Conservation (phyloP, 2,329 filamentous ascomycete genomes). For the Neonectria faginata region DNA sequence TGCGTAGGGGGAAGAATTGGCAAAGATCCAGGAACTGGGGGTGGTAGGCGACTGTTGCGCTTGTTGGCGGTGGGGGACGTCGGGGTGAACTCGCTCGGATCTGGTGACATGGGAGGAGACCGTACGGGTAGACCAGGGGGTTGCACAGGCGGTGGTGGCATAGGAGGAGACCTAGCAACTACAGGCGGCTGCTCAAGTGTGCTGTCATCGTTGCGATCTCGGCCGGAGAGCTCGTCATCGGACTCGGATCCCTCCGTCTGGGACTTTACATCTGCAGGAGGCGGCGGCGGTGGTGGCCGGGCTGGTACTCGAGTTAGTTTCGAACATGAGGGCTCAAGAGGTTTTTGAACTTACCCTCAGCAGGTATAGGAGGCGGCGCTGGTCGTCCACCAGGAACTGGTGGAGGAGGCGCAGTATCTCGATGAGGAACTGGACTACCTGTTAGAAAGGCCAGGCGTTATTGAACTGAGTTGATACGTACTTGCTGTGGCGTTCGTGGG, state of each 20-base stretch:
- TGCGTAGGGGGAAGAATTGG: conserved; percentile 62
- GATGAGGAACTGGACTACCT: conserved; percentile 47
- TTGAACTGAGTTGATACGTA: conserved; percentile 30
- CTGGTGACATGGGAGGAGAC: conserved; percentile 49
- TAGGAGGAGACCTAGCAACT: conserved; percentile 54
- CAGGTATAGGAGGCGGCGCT: conserved; percentile 67
- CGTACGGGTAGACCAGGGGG: conserved; percentile 43
- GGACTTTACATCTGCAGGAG: conserved; percentile 67
- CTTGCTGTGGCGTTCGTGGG: conserved; percentile 39
- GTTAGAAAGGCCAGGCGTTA: conserved; percentile 39
- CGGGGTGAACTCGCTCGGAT: conserved; percentile 54
- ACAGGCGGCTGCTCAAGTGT: conserved; percentile 39
- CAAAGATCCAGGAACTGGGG: conserved; percentile 70
- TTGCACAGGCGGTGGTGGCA: conserved; percentile 55
- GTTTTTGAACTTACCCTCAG: conserved; percentile 66
- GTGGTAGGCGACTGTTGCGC: conserved; percentile 68
- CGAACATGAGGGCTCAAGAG: conserved; percentile 36
- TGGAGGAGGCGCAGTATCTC: conserved; percentile 54
- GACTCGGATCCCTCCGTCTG: conserved; percentile 85
- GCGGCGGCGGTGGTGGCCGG: conserved; percentile 69
- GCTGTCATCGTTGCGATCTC: conserved; percentile 58
- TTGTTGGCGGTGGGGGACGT: conserved; percentile 62
- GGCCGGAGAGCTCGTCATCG: conserved; percentile 83
- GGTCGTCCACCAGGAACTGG: conserved; percentile 65
- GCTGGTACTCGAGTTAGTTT: conserved; percentile 57